phyloP scores from a whole-genome alignment of 2,329 filamentous ascomycete genomes.

The Aureobasidium sp. region DNA sequence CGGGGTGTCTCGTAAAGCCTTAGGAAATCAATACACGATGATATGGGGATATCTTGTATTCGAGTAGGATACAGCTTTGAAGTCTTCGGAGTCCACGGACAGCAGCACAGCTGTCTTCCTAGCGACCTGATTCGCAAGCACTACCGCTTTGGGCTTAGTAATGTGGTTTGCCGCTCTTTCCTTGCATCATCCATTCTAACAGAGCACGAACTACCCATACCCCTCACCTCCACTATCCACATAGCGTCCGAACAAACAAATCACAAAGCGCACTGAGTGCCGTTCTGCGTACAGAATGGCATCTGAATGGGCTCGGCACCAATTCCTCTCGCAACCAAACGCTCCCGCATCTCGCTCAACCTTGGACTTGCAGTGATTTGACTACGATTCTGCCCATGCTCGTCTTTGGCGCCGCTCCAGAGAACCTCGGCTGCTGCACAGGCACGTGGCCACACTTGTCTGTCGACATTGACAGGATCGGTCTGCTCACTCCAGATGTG shows the following conservation, averaged over 20 bases:
- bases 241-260: neutral
- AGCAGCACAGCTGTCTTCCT: neutral
- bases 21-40: neutral
- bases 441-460: conserved; percentile 67
- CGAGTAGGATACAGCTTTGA: neutral
- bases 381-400: conserved; percentile 57
- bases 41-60: neutral
- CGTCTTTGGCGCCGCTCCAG: conserved; percentile 66
- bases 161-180: neutral
- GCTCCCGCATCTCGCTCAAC: conserved; percentile 66
- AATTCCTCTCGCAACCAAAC: conserved; percentile 61
- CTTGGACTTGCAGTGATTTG: conserved; percentile 61
- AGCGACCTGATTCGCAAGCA: neutral
- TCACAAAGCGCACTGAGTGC: conserved; percentile 36
- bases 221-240: neutral
- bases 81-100: neutral
- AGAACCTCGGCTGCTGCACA: conserved; percentile 68
- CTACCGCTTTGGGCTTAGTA: neutral
- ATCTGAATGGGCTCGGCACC: conserved; percentile 59
- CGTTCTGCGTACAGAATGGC: conserved; percentile 60
- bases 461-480: conserved; percentile 66
- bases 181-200: neutral
- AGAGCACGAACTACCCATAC: neutral
- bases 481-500: conserved; percentile 74
- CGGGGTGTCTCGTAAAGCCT: neutral